Conservation (phyloP, 2,329 filamentous ascomycete species). For the Amauroascus verrucosus region DNA sequence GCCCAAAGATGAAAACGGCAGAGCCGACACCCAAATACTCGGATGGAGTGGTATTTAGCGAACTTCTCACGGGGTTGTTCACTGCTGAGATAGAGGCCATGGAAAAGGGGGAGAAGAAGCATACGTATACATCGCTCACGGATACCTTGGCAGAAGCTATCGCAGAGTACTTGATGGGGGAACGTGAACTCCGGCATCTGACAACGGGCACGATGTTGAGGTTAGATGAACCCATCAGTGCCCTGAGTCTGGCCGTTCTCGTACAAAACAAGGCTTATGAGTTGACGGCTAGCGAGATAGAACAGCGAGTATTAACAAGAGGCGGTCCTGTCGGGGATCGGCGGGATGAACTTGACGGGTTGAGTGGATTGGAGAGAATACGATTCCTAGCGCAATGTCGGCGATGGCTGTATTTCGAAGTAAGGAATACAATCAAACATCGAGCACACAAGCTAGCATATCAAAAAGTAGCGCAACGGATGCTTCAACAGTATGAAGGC, state of each 20-base stretch:
- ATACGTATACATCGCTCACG: conserved; percentile 7
- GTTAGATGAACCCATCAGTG: background rate
- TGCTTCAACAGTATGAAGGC: background rate
- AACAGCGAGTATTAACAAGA: conserved; percentile 9
- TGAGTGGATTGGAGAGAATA: conserved; percentile 1
- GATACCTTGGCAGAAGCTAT: conserved; percentile 2
- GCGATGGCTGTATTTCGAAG: conserved; percentile 10
- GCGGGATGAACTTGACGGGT: background rate
- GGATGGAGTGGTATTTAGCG: conserved; percentile 10
- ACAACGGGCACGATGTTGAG: conserved; percentile 5
- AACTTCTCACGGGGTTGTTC: conserved; percentile 8
- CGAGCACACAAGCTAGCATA: conserved; percentile 10
- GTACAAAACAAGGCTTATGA: conserved; percentile 11
- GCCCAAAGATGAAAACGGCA: conserved; percentile 10
- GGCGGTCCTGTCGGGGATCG: conserved; percentile 3
- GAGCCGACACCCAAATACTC: conserved; percentile 5
- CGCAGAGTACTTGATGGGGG: conserved; percentile 6
- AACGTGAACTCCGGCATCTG: conserved; percentile 5
- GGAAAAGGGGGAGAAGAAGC: background rate
- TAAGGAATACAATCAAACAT: conserved; percentile 9
- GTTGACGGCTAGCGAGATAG: conserved; percentile 10
- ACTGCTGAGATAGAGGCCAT: background rate
- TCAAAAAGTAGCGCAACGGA: background rate
- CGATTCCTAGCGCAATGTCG: conserved; percentile 1
- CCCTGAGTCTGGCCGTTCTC: conserved; percentile 2